Percentiles rank a stretch among this genome's conserved stretches.
phyloP scores from a whole-genome alignment of 2,329 filamentous ascomycete species.

The Intubia oerlemansii region DNA sequence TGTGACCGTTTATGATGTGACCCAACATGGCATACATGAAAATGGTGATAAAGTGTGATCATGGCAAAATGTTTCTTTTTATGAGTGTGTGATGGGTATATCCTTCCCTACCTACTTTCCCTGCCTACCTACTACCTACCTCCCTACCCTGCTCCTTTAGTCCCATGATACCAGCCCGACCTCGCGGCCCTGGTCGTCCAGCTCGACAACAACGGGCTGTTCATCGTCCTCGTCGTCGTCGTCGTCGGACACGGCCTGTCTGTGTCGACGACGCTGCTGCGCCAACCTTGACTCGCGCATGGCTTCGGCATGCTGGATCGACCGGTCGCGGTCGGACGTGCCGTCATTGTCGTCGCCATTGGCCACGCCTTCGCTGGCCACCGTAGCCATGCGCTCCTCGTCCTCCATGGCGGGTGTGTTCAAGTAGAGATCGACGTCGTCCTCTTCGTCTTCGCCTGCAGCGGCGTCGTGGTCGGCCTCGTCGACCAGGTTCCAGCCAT shows the following conservation, averaged over 20 bases:
- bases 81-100: no score
- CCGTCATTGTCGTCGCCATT: not conserved
- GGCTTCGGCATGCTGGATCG: no score
- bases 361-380: slow-evolving; percentile 3
- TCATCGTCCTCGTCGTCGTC: slow-evolving; percentile 18
- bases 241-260: slow-evolving; percentile 3
- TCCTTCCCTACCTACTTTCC: no score
- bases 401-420: not conserved
- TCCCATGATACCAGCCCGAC: slow-evolving; percentile 28
- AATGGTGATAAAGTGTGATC: no score
- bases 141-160: no score
- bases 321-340: no score
- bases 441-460: slow-evolving; percentile 1
- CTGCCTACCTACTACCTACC: no score
- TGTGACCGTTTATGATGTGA: no score
- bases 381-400: not conserved
- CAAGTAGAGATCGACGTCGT: slow-evolving; percentile 3
- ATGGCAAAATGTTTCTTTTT: no score
- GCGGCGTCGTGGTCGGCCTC: slow-evolving; percentile 14
- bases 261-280: no score
- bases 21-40: no score
- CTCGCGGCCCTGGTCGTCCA: slow-evolving; percentile 29
- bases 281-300: no score
- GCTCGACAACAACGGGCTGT: slow-evolving; percentile 28
- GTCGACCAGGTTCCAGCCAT: slow-evolving; percentile 35